phyloP scores from a whole-genome alignment of 176 grass and related monocot genomes.

The Urochloa ruziziensis region DNA sequence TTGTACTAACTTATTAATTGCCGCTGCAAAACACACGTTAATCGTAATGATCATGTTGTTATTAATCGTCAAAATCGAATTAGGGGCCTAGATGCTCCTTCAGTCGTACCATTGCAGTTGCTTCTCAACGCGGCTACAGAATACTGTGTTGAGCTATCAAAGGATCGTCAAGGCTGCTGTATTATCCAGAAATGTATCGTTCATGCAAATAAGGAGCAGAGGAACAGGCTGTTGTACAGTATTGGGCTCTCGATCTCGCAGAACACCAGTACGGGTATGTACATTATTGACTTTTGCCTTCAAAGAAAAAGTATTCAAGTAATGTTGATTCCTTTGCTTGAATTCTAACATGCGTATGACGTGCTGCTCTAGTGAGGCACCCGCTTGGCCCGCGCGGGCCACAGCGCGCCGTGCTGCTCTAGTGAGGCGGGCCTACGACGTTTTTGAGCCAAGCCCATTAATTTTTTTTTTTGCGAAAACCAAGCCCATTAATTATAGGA shows the following conservation, averaged over 20 bases:
- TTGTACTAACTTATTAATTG: no score
- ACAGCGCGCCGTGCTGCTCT: no score
- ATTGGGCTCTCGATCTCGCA: constrained; percentile 55
- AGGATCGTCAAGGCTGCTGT: constrained; percentile 74
- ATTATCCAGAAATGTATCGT: constrained; percentile 71
- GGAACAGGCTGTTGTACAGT: constrained; percentile 40
- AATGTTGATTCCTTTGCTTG: neutral
- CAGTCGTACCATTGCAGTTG: constrained; percentile 45
- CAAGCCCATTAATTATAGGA: no score
- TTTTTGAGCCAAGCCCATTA: no score
- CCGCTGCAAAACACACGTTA: no score
- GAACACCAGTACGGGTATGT: constrained; percentile 71
- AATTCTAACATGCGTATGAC: constrained; percentile 5
- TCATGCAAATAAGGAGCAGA: constrained; percentile 53
- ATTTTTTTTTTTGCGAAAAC: no score
- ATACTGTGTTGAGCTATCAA: constrained; percentile 66
- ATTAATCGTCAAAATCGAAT: no score
- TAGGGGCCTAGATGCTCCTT: no score
- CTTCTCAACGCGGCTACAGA: constrained; percentile 50
- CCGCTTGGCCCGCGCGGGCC: no score
- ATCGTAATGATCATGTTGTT: no score
- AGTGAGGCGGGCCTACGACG: no score
- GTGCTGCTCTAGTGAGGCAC: no score
- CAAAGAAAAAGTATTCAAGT: neutral
- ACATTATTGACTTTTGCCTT: constrained; percentile 2